Evolutionary conservation across 1,139 yeast genomes (phyloP), one percentile per base, ranked within the genome.

Genomic region (Taiozyma sp.): DNA sequence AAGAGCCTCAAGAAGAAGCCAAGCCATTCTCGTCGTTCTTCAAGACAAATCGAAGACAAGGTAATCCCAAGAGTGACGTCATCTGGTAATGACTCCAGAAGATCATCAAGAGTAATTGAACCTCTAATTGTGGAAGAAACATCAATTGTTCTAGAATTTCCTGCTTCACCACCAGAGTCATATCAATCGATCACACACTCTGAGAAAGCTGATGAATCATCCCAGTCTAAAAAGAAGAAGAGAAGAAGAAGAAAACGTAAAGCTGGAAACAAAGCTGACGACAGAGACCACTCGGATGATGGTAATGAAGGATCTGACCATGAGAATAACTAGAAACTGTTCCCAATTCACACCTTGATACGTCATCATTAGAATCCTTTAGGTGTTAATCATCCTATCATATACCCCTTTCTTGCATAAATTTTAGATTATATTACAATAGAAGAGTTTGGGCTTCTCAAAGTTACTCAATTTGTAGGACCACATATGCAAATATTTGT

Each of bases 1-100:
- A 47, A 46, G 27, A 50, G 47, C 39, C 13, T 34, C 8, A 48
- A 30, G 39, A 44, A 38, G 16, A 23, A 30, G 14, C 41, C 41
- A 8, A 28, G 49, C 19, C 47, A 42, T 28, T 47, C 50, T 24
- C 46, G 52, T 39, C 39, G 46, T 14, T 47, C 53, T 8, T 47
- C 54, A 24, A 47, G 32, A 24, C 29, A 43, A 6, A 29, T 38
- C 13, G 51, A 52, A 10, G 47, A 45, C 10, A 34, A 22, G 5
- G 8, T 23, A 1, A 14, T 29, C 10, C 43, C 46, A 16, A 34
- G 22, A 30, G 32, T 34, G 12, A 9, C 42, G 16, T 34, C 41
- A 9, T 23, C 24, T 38, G 41, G 24, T n/a, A 27, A 28, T n/a
- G 24, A 10, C 10, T 45, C 50, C 3, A 16, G 19, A 22, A 34